Evolutionary conservation across 352 stramenopile genomes (phyloP).

Genomic region (Globisporangium echinulatum): DNA sequence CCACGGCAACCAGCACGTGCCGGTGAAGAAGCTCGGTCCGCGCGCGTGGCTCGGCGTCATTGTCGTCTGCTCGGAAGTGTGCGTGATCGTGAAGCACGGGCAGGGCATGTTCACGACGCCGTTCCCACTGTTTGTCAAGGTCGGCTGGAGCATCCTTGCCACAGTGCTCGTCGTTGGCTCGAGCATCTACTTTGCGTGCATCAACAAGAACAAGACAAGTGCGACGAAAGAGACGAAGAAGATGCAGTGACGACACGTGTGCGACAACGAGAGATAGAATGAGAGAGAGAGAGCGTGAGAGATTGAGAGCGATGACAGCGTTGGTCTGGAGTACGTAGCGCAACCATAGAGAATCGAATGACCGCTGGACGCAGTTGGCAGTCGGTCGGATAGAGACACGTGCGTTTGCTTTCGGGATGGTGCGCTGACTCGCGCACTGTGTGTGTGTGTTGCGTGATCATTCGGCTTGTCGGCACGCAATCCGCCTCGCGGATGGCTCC

Average conservation of each 20-base stretch:
- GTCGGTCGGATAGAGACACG: no score
- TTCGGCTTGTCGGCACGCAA: no score
- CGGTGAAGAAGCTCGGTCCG: slow-evolving; percentile 75
- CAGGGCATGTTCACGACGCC: slow-evolving; percentile 85
- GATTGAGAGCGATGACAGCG: not conserved
- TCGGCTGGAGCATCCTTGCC: slow-evolving; percentile 76
- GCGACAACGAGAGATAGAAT: not conserved
- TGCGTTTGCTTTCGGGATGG: no score
- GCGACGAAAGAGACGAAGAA: slow-evolving; percentile 11
- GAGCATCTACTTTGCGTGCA: slow-evolving; percentile 78
- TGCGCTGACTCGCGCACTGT: no score
- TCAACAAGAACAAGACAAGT: slow-evolving; percentile 38
- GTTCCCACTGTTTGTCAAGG: slow-evolving; percentile 74
- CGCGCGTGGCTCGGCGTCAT: slow-evolving; percentile 78
- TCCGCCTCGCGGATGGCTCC: no score
- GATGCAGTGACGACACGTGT: slow-evolving; percentile 3
- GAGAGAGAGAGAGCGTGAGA: slow-evolving; percentile 1
- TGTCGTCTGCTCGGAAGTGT: slow-evolving; percentile 70
- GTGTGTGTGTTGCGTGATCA: no score
- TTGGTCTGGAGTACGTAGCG: not conserved
- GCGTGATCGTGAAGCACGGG: slow-evolving; percentile 81
- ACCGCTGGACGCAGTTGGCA: no score
- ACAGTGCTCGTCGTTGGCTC: slow-evolving; percentile 67
- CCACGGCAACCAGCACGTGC: slow-evolving; percentile 34
- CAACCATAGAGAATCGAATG: slow-evolving; percentile 3